These are phyloP conservation scores for Wickerhamiella azymoides DNA, from an alignment of 805 yeast species.

Conservation along the genomic window DNA sequence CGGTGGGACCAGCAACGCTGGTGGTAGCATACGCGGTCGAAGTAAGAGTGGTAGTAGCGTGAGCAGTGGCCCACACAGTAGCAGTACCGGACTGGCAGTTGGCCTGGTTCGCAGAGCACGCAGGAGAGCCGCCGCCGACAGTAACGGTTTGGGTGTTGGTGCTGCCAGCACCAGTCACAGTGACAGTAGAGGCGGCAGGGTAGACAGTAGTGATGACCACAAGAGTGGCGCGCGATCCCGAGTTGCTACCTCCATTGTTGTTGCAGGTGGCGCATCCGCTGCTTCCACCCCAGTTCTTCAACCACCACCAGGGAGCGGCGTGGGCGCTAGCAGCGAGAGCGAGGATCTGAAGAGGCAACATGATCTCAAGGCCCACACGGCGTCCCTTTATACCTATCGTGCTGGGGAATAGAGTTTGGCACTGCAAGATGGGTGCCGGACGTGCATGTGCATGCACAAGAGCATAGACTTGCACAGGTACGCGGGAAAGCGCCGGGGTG, in stretches of 20 bases:
- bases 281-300: background rate
- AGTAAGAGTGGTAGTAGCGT: background rate
- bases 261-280: background rate
- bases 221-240: background rate
- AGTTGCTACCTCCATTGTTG: background rate
- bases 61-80: background rate
- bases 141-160: background rate
- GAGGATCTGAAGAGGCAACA: background rate
- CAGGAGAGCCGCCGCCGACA: background rate
- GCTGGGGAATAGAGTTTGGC: background rate
- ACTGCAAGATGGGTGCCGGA: background rate
- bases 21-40: background rate
- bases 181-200: background rate
- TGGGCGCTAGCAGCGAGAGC: background rate
- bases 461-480: background rate
- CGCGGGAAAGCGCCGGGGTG: too few species aligned
- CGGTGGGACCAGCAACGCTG: background rate
- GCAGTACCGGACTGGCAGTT: background rate
- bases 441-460: background rate
- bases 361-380: background rate
- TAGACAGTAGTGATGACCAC: constrained; percentile 3
- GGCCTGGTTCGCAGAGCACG: background rate
- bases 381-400: background rate
- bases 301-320: constrained; percentile 5
- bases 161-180: background rate